Evolutionary conservation across 306 rosid species (phyloP).

Genomic region (Trifolium repens): DNA sequence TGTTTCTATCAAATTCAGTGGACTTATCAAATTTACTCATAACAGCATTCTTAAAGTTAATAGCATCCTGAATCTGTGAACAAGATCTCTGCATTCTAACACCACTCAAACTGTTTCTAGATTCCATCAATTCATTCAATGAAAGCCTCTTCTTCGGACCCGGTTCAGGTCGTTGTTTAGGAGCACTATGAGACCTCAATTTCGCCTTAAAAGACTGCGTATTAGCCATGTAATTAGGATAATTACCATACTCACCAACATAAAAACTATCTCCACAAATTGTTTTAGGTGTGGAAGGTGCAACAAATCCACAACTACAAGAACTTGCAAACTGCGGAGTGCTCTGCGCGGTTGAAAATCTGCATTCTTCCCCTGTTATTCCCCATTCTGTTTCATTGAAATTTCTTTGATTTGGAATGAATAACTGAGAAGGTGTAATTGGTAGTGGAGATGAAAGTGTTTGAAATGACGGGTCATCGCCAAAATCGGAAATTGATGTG

Average conservation of each 20-base stretch:
- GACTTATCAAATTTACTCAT: constrained; percentile 77
- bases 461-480: constrained; percentile 66
- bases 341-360: constrained; percentile 86
- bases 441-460: constrained; percentile 61
- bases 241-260: constrained; percentile 52
- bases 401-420: constrained; percentile 51
- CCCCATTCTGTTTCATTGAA: constrained; percentile 75
- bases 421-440: constrained; percentile 51
- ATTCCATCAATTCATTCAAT: constrained; percentile 73
- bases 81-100: constrained; percentile 85
- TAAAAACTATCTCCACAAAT: constrained; percentile 54
- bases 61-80: constrained; percentile 79
- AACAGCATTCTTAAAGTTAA: constrained; percentile 84
- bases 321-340: constrained; percentile 77
- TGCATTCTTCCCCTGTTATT: constrained; percentile 65
- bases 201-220: constrained; percentile 88
- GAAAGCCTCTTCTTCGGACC: constrained; percentile 71
- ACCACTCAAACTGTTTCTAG: constrained; percentile 79
- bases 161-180: constrained; percentile 83
- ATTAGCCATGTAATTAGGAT: constrained; percentile 78
- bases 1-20: constrained; percentile 46
- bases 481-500: constrained; percentile 72
- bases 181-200: constrained; percentile 87
- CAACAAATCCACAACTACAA: constrained; percentile 54
- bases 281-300: constrained; percentile 62